Evolutionary conservation across 2,329 filamentous ascomycete species (phyloP), one percentile per base, ranked within the genome.

Genomic region (Venturia pyrina): DNA sequence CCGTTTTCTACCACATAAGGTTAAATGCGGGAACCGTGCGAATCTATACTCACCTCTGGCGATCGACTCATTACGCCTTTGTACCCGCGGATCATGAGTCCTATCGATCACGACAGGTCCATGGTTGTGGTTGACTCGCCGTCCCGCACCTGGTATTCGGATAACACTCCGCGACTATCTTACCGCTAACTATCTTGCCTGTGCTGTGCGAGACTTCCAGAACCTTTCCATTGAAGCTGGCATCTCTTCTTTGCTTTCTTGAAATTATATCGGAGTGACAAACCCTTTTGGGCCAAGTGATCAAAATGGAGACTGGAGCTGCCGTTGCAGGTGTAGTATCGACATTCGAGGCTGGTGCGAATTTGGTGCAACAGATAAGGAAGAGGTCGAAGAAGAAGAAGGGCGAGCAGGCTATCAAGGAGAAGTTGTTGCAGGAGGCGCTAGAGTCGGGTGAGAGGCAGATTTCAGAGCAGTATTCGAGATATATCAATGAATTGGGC

Each of bases 321-420:
- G 77, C 77, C 62, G 76, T 79, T n/a, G 71, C 75, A n/a, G 75
- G 77, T 10, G 74, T 79, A 13, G 71, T 78, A 10, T 76, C 74
- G 13, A 76, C 77, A 8, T 79, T 79, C 68, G 76, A 78, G 67
- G 74, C 72, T n/a, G 76, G 73, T 19, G 74, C 76, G 40, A 76
- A 78, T 37, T 69, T 78, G 62, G 69, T 76, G 40, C 71, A 74
- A 56, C 70, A 71, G 24, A 71, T 78, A 67, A 74, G 74, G 67
- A 72, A 75, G 66, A 73, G 73, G 65, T 66, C 68, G 34, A 67
- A 69, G 61, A 72, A 72, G 37, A 70, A 70, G 40, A 70, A 71
- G 21, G 70, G 71, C 59, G 76, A 75, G 64, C 65, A 71, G 43
- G 70, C 70, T 37, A 73, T 74, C 57, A 71, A 77, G 48, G 74